Conservation (phyloP, 495 filamentous ascomycete species). For the Hyaloscypha bicolor region DNA sequence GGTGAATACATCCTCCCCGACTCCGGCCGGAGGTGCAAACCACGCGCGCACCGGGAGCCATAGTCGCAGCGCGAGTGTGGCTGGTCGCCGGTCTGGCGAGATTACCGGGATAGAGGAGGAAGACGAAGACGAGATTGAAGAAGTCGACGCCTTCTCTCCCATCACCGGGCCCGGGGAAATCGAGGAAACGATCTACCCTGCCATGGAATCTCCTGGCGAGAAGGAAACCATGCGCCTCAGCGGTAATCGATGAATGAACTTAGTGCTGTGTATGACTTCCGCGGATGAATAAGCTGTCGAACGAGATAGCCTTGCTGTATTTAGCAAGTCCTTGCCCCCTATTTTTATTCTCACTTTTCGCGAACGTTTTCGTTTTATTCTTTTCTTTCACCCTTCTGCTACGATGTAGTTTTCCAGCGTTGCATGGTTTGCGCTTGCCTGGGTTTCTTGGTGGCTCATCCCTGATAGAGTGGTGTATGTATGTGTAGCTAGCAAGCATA, state of each 20-base stretch:
- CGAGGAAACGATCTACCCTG: conserved; percentile 25
- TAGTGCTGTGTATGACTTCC: background rate
- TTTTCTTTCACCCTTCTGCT: conserved; percentile 7
- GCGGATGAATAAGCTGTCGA: conserved; percentile 7
- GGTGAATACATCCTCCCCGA: conserved; percentile 58
- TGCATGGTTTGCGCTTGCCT: conserved; percentile 32
- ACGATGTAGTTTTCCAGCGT: conserved; percentile 24
- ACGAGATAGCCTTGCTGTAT: conserved; percentile 25
- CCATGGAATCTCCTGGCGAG: conserved; percentile 17
- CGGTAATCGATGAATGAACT: background rate
- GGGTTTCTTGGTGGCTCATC: conserved; percentile 18
- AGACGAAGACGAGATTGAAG: conserved; percentile 73
- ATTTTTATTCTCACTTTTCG: conserved; percentile 4
- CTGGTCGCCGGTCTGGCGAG: conserved; percentile 60
- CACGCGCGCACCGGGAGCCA: conserved; percentile 44
- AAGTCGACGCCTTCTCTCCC: conserved; percentile 41
- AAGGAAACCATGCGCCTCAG: conserved; percentile 5
- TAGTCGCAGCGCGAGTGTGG: conserved; percentile 55
- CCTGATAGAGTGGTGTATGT: background rate
- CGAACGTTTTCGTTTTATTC: conserved; percentile 18
- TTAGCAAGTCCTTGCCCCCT: conserved; percentile 19
- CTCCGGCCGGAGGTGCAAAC: conserved; percentile 36
- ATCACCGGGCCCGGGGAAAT: conserved; percentile 25
- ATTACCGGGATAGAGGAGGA: conserved; percentile 76
- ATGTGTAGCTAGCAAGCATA: background rate